Base-by-base conservation (phyloP, 169 alveolate genomes). In the Eimeria tenella region DNA sequence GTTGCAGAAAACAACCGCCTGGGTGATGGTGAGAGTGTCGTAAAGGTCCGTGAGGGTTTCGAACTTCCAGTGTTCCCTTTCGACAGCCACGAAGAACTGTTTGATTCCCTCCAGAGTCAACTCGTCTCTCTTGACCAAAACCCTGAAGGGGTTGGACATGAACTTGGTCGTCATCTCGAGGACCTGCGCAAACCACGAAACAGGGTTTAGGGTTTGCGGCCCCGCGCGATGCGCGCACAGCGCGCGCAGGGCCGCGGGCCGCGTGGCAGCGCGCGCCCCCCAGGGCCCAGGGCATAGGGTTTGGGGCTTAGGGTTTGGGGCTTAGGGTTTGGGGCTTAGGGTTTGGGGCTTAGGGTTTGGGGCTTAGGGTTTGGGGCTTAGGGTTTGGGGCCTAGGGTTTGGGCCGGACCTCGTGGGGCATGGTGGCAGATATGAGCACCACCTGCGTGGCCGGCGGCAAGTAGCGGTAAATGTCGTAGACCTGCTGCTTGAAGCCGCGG, bases 1-100 rank as follows among this genome's bases (percentile, higher is more conserved):
- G 96, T 99, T 99, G 97, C 99, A 99, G 97, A 99, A 99, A 77
- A 99, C 98, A 71, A 99, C 99, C 9, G 99, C 99, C 97, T 99
- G 99, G 7, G 99, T 99, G 86, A 99, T 98, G 52, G 99, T 98
- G 71, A 99, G 97, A 9, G 99, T 98, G 96, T 99, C 99, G 96
- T 99, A 99, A 83, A 99, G 97, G 95, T 99, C 99, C 95, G 99
- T 98, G 50, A 99, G 98, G 13, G 99, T 99, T 75, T 99, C 99
- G 96, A 98, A 99, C 96, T 99, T 99, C 99, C 99, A 98, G 96
- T 99, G 99, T 96, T 99, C 99, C 96, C 99, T 98, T 97, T 99
- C 99, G 17, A 99, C 99, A 62, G 99, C 97, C 23, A 99, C 98
- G 96, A 98, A 99, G 96, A 98, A 99, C 96, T 99, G 99, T 96